These are phyloP conservation scores for Oemleria cerasiformis DNA, from an alignment of 306 rosid genomes.

Conservation along the genomic window DNA sequence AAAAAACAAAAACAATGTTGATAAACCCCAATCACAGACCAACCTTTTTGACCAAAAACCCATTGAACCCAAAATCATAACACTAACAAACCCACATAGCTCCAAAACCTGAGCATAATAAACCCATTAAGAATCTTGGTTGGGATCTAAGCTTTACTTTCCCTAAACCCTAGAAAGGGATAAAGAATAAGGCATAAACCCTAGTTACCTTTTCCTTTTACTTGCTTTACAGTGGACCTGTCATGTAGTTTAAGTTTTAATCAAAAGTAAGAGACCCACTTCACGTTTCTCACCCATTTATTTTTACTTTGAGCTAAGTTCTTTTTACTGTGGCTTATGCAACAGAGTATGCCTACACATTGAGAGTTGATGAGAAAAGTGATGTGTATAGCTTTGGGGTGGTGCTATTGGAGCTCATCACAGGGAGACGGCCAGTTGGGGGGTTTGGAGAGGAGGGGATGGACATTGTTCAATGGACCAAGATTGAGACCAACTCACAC, in stretches of 20 bases:
- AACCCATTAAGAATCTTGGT: constrained; percentile 30
- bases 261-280: neutral
- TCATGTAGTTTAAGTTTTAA: neutral
- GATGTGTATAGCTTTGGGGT: constrained; percentile 92
- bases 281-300: neutral
- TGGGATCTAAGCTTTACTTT: constrained; percentile 50
- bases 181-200: constrained; percentile 10
- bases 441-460: constrained; percentile 85
- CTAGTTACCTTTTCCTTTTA: constrained; percentile 20
- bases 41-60: constrained; percentile 40
- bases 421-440: constrained; percentile 74
- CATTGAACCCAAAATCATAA: constrained; percentile 13
- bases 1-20: constrained; percentile 34
- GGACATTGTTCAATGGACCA: constrained; percentile 88
- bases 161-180: constrained; percentile 58
- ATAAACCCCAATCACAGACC: constrained; percentile 27
- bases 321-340: neutral
- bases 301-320: neutral
- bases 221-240: neutral
- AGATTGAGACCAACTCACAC: constrained; percentile 53
- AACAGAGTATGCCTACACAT: constrained; percentile 89
- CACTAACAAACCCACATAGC: constrained; percentile 31
- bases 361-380: constrained; percentile 79
- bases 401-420: constrained; percentile 68
- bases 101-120: constrained; percentile 25